Conservation (phyloP, 495 filamentous ascomycete species). For the Penicillium roqueforti region DNA sequence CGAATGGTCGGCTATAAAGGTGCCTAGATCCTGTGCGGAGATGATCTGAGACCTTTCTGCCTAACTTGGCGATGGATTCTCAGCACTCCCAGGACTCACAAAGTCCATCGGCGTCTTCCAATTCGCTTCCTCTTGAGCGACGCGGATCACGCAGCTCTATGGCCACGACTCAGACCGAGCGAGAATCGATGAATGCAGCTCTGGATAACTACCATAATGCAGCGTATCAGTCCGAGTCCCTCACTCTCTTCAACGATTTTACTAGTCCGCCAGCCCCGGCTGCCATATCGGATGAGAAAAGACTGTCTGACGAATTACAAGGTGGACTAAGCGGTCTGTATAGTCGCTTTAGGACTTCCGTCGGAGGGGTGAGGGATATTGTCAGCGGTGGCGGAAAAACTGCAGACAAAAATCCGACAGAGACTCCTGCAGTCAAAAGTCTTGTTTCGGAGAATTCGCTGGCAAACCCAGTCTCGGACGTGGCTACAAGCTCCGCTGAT, state of each 20-base stretch:
- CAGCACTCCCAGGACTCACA: slow-evolving; percentile 34
- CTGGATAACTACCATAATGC: slow-evolving; percentile 82
- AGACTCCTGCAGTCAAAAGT: slow-evolving; percentile 25
- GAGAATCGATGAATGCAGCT: slow-evolving; percentile 64
- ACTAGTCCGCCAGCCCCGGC: slow-evolving; percentile 46
- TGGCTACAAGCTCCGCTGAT: slow-evolving; percentile 20
- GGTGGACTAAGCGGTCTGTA: slow-evolving; percentile 84
- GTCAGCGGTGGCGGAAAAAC: slow-evolving; percentile 37
- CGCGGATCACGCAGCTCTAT: slow-evolving; percentile 62
- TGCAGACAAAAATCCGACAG: slow-evolving; percentile 32
- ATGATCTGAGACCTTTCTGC: slow-evolving; percentile 16
- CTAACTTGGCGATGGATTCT: slow-evolving; percentile 35
- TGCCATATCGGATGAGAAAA: slow-evolving; percentile 59
- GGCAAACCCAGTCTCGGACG: slow-evolving; percentile 24
- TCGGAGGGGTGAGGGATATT: slow-evolving; percentile 65
- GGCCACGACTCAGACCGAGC: slow-evolving; percentile 57
- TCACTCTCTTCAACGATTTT: slow-evolving; percentile 90
- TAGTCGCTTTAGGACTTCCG: slow-evolving; percentile 72
- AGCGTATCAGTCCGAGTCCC: slow-evolving; percentile 70
- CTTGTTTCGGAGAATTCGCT: slow-evolving; percentile 28
- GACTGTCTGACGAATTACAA: slow-evolving; percentile 66
- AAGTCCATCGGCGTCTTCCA: slow-evolving; percentile 43
- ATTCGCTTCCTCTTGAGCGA: slow-evolving; percentile 40
- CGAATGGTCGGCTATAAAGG: slow-evolving; percentile 11
- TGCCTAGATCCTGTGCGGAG: slow-evolving; percentile 10